A percentile compares a stretch with the other conserved stretches of the same genome.
Conservation (phyloP, 2,329 filamentous ascomycete genomes). For the Geosmithia putterillii region DNA sequence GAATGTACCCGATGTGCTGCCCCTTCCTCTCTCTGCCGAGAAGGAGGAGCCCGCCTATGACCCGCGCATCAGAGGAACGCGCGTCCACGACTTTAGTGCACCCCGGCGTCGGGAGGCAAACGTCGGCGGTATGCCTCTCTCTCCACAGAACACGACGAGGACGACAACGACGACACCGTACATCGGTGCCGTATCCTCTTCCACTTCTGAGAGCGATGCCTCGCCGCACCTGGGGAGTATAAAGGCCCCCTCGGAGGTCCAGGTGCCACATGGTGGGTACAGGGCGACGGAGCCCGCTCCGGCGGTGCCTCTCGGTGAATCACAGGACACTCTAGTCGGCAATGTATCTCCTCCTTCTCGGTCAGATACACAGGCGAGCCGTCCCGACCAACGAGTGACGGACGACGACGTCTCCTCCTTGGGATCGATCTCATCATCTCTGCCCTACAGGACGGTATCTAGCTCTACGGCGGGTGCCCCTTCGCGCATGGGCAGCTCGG, state of each 20-base stretch:
- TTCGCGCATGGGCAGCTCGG: conserved; percentile 8
- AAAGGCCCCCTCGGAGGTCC: background rate
- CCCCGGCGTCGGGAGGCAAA: conserved; percentile 31
- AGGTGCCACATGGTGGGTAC: background rate
- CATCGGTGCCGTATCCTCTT: background rate
- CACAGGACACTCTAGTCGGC: background rate
- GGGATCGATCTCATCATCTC: background rate
- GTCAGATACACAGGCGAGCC: background rate
- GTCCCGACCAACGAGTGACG: conserved; percentile 1
- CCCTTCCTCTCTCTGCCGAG: conserved; percentile 24
- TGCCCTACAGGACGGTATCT: background rate
- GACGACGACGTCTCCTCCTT: no score
- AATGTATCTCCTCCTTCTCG: background rate
- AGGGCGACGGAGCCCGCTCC: no score
- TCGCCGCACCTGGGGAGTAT: background rate
- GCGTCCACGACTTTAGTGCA: conserved; percentile 54
- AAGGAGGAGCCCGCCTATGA: conserved; percentile 40
- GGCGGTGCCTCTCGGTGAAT: background rate
- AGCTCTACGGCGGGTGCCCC: background rate
- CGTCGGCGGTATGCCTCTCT: conserved; percentile 3
- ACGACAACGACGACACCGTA: background rate
- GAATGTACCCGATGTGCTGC: conserved; percentile 27
- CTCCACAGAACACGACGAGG: background rate
- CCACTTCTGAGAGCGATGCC: background rate
- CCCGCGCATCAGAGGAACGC: conserved; percentile 50